A percentile compares a stretch with the other conserved stretches of the same genome.
Evolutionary conservation across 2,329 filamentous ascomycete genomes (phyloP).

Genomic region (Cladophialophora yegresii): DNA sequence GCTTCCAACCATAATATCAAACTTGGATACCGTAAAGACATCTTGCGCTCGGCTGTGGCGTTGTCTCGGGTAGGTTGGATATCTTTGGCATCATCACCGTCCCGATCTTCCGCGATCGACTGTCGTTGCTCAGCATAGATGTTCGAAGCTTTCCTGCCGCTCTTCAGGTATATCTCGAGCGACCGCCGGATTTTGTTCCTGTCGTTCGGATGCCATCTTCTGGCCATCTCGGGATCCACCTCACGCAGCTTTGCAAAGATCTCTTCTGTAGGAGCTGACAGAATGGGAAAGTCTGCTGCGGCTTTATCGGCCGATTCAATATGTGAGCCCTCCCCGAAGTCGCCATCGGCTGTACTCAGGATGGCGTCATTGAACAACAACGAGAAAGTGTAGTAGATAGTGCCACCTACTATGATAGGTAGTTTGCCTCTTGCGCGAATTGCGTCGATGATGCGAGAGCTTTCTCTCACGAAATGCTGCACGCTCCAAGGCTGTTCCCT

Average conservation of each 20-base stretch:
- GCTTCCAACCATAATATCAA: constrained; percentile 88
- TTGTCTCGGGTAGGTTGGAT: constrained; percentile 31
- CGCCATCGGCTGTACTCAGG: constrained; percentile 45
- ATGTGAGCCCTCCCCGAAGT: constrained; percentile 30
- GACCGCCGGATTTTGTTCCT: constrained; percentile 85
- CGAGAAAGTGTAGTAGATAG: constrained; percentile 91
- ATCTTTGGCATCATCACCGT: constrained; percentile 4
- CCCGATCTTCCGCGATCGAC: background rate
- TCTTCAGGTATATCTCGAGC: constrained; percentile 84
- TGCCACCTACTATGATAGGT: constrained; percentile 90
- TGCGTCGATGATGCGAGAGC: constrained; percentile 68
- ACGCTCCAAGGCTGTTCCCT: constrained; percentile 82
- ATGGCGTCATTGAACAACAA: constrained; percentile 77
- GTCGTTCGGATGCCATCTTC: constrained; percentile 92
- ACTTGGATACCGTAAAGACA: constrained; percentile 56
- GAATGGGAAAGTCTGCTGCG: constrained; percentile 57
- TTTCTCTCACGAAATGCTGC: constrained; percentile 71
- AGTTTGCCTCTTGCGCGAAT: constrained; percentile 76
- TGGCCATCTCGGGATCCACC: constrained; percentile 86
- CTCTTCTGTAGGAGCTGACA: constrained; percentile 69
- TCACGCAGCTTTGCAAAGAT: constrained; percentile 72
- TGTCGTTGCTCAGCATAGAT: constrained; percentile 75
- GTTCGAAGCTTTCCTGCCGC: constrained; percentile 77
- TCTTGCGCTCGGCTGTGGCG: constrained; percentile 33
- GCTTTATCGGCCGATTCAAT: constrained; percentile 37